Base-by-base conservation (phyloP, 1,284 basidiomycete genomes). In the Apiotrichum siamense region DNA sequence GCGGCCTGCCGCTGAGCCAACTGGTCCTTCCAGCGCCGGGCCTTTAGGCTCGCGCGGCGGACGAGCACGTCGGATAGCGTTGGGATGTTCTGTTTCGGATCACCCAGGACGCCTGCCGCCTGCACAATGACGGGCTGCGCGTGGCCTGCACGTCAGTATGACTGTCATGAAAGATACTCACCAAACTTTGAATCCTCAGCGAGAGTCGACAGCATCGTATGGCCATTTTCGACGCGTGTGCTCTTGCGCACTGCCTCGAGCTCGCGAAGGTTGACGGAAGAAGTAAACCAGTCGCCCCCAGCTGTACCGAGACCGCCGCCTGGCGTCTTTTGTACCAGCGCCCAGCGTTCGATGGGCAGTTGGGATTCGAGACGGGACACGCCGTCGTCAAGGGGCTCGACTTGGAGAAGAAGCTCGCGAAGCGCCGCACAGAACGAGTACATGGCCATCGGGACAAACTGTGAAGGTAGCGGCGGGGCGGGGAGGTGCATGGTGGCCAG, bases 381-480 rank as follows among this genome's bases (percentile, higher is more conserved):
- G 1, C 50, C 44, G n/a, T 50, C 41, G 10, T 27, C 21, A 18
- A 64, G 24, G 17, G 57, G 67, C 50, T 67, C 61, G 24, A 69
- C 52, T 23, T 64, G 57, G 3, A 62, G 49, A 17, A 72, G 52
- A 11, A 72, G 53, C 13, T 60, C 52, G 46, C 65, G 58, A 7
- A 72, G 55, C 3, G 61, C 53, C 3, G 52, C 58, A 50, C 69
- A 72, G 44, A 72, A 72, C 31, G 58, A 59, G 64, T 70, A 70
- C 26, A 72, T 64, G 5, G 44, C 52, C 42, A 70, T 60, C 6
- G 66, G 63, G 1, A 62, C 62, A 24, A 60, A 64, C 41, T 69
- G 67, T 7, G 66, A 64, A 6, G 65, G 62, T 6, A 72, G 61
- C 9, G 68, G 63, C 1, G 67, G 65, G 4, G 64, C 54, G 1